These are phyloP conservation scores for Cryptosporidium tyzzeri DNA, from an alignment of 169 alveolate species.

Conservation along the genomic window DNA sequence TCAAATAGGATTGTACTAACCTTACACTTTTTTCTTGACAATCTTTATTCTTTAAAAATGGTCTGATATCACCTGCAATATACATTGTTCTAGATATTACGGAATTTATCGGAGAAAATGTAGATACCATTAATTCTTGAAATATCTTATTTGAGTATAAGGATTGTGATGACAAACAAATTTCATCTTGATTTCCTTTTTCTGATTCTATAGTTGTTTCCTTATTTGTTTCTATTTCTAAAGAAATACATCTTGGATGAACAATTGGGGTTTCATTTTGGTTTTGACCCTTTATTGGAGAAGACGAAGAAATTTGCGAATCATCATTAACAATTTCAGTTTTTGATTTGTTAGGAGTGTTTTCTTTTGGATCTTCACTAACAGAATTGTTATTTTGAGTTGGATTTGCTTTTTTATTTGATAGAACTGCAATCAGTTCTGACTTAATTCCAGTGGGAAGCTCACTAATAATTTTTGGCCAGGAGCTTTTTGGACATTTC, in stretches of 20 bases:
- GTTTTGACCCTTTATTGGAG: neutral
- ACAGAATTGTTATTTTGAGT: neutral
- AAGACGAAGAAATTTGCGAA: slow-evolving; percentile 5
- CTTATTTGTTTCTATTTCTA: neutral
- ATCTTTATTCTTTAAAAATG: slow-evolving; percentile 23
- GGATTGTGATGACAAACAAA: neutral
- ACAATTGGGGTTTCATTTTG: neutral
- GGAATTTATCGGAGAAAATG: slow-evolving; percentile 55
- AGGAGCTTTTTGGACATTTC: slow-evolving; percentile 49
- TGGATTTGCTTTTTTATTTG: slow-evolving; percentile 7
- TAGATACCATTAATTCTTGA: slow-evolving; percentile 44
- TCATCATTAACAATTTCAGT: neutral
- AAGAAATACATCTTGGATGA: neutral
- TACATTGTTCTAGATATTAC: slow-evolving; percentile 66
- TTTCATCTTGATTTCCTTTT: neutral
- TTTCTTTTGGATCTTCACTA: neutral
- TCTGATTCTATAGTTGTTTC: neutral
- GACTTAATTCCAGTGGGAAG: slow-evolving; percentile 59
- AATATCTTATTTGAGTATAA: slow-evolving; percentile 4
- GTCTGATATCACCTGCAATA: slow-evolving; percentile 66
- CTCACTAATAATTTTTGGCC: slow-evolving; percentile 43
- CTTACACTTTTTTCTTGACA: slow-evolving; percentile 41
- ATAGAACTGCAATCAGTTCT: slow-evolving; percentile 57
- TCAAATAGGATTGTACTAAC: slow-evolving; percentile 47
- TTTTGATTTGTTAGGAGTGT: neutral